These are phyloP conservation scores for Nigrograna mackinnonii DNA, from an alignment of 2,329 filamentous ascomycete genomes.

Conservation along the genomic window DNA sequence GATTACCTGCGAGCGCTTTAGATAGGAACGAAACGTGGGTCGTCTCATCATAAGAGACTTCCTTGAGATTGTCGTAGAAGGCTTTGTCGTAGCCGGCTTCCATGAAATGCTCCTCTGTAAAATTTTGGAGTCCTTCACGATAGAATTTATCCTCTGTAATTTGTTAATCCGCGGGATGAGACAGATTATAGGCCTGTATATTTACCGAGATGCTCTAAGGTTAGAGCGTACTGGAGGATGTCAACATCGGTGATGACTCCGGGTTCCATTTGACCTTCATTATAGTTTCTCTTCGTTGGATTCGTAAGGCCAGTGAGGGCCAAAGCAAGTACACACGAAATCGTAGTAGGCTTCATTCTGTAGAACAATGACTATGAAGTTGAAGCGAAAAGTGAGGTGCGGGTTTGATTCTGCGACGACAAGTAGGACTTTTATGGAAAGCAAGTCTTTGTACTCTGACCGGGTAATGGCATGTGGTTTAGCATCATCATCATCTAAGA, in stretches of 20 bases:
- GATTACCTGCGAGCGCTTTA: constrained; percentile 37
- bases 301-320: constrained; percentile 5
- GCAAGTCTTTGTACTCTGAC: no score
- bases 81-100: constrained; percentile 38
- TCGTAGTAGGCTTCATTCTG: constrained; percentile 7
- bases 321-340: constrained; percentile 5
- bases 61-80: constrained; percentile 63
- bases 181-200: no score
- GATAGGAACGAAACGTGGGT: constrained; percentile 62
- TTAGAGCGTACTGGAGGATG: constrained; percentile 46
- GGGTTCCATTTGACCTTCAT: no score
- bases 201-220: constrained; percentile 42
- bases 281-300: constrained; percentile 5
- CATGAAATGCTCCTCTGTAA: constrained; percentile 39
- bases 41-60: constrained; percentile 60
- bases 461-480: no score
- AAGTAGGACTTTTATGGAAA: no score
- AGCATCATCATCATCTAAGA: no score
- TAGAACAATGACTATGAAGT: no score
- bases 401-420: no score
- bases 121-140: constrained; percentile 61
- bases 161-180: constrained; percentile 46
- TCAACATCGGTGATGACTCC: constrained; percentile 14
- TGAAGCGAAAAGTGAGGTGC: no score
- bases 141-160: constrained; percentile 64